Evolutionary conservation across 106 monocot genomes (phyloP).

Genomic region (Phalaenopsis equestris): DNA sequence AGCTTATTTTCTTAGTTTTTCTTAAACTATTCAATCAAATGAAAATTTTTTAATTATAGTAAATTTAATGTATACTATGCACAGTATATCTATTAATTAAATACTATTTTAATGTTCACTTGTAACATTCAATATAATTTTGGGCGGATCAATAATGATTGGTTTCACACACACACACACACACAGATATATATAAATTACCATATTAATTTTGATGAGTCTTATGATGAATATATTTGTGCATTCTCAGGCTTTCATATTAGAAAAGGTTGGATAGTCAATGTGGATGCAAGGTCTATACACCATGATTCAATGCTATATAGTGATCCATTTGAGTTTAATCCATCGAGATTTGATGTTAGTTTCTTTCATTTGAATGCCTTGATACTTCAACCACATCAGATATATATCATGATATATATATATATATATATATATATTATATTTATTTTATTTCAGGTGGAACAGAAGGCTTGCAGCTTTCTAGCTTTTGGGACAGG

Average conservation of each 20-base stretch:
- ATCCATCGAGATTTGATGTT: conserved; percentile 62
- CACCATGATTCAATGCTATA: conserved; percentile 48
- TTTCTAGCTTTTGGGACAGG: conserved; percentile 72
- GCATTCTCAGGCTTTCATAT: conserved; percentile 49
- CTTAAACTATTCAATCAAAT: no score
- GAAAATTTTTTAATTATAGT: no score
- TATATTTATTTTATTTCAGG: conserved; percentile 17
- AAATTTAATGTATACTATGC: no score
- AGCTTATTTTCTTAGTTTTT: no score
- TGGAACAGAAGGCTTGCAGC: conserved; percentile 36
- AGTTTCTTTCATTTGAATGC: background rate
- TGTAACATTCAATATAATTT: no score
- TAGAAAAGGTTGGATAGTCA: conserved; percentile 71
- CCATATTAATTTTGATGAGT: no score
- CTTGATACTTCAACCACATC: no score
- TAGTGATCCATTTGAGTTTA: conserved; percentile 47
- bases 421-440: background rate
- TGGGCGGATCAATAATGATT: no score
- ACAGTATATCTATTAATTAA: no score
- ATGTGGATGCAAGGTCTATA: conserved; percentile 63
- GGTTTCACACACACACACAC: no score
- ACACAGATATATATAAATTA: no score
- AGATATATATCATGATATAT: background rate
- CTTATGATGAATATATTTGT: background rate
- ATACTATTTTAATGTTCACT: no score